Evolutionary conservation across 495 filamentous ascomycete genomes (phyloP).

Genomic region (Arthonia radiata): DNA sequence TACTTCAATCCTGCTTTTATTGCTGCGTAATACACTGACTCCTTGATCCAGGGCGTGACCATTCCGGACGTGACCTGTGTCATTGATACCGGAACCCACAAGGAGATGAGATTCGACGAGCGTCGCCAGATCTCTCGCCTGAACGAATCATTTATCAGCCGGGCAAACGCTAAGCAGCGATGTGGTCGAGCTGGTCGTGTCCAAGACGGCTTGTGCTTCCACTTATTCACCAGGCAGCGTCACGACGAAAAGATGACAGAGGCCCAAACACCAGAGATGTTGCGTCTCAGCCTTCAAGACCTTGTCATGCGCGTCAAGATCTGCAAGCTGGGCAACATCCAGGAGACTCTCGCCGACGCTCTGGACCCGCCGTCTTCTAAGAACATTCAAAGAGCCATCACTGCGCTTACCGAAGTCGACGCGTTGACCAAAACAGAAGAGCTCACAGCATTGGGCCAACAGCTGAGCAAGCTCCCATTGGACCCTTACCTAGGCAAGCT

Average conservation of each 20-base stretch:
- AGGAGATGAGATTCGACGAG: slow-evolving; percentile 92
- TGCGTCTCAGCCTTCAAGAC: slow-evolving; percentile 80
- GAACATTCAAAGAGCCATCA: slow-evolving; percentile 78
- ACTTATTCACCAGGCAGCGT: slow-evolving; percentile 70
- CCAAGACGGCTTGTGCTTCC: slow-evolving; percentile 80
- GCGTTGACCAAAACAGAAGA: slow-evolving; percentile 61
- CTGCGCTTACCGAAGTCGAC: slow-evolving; percentile 78
- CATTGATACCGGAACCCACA: slow-evolving; percentile 82
- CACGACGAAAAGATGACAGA: slow-evolving; percentile 63
- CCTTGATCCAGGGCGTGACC: too few relatives aligned
- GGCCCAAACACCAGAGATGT: slow-evolving; percentile 87
- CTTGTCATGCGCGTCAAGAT: slow-evolving; percentile 91
- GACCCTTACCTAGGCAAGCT: slow-evolving; percentile 91
- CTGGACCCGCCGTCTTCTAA: slow-evolving; percentile 72
- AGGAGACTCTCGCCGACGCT: slow-evolving; percentile 68
- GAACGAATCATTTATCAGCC: slow-evolving; percentile 78
- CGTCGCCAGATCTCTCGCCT: slow-evolving; percentile 69
- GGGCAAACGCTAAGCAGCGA: slow-evolving; percentile 81
- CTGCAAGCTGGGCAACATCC: slow-evolving; percentile 78
- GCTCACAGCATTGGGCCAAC: slow-evolving; percentile 61
- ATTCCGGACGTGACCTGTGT: slow-evolving; percentile 94
- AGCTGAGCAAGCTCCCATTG: slow-evolving; percentile 67
- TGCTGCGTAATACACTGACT: too few relatives aligned
- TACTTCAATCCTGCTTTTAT: too few relatives aligned
- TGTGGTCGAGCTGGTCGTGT: slow-evolving; percentile 91